Evolutionary conservation across 169 alveolate genomes (phyloP).

Genomic region (Plasmodium knowlesi): DNA sequence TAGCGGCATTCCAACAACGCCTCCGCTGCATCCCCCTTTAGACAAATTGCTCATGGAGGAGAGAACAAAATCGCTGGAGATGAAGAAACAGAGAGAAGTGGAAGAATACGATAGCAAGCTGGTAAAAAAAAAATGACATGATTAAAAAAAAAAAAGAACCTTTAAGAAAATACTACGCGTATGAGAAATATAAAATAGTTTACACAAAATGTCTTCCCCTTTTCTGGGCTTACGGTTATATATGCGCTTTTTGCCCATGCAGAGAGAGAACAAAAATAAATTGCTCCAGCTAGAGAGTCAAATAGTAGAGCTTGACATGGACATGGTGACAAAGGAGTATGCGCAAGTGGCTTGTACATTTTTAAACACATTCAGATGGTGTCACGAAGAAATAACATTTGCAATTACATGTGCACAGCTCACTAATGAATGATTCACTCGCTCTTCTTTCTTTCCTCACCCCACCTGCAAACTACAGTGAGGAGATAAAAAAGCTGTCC

Average conservation of each 20-base stretch:
- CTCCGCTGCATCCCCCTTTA: not conserved
- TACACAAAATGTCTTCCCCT: not conserved
- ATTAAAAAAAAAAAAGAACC: not conserved
- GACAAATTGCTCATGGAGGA: slow-evolving; percentile 47
- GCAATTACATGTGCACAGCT: not conserved
- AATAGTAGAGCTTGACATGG: slow-evolving; percentile 27
- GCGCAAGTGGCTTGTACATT: not conserved
- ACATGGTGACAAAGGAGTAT: slow-evolving; percentile 45
- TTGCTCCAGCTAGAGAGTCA: slow-evolving; percentile 30
- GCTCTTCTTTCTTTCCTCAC: not conserved
- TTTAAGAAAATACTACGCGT: not conserved
- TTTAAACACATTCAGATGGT: not conserved
- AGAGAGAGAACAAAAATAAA: slow-evolving; percentile 41
- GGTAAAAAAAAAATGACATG: slow-evolving; percentile 6
- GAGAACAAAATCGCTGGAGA: slow-evolving; percentile 33
- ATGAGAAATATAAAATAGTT: not conserved
- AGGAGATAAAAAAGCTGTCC: slow-evolving; percentile 28
- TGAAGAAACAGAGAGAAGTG: slow-evolving; percentile 12
- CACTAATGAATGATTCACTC: not conserved
- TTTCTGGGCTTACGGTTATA: not conserved
- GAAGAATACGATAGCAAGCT: slow-evolving; percentile 23
- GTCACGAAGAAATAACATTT: not conserved
- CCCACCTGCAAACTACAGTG: not conserved
- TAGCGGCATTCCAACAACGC: not conserved
- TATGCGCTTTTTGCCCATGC: not conserved